These are phyloP conservation scores for Syzygium syzygioides DNA, from an alignment of 441 rosid genomes.

Conservation along the genomic window DNA sequence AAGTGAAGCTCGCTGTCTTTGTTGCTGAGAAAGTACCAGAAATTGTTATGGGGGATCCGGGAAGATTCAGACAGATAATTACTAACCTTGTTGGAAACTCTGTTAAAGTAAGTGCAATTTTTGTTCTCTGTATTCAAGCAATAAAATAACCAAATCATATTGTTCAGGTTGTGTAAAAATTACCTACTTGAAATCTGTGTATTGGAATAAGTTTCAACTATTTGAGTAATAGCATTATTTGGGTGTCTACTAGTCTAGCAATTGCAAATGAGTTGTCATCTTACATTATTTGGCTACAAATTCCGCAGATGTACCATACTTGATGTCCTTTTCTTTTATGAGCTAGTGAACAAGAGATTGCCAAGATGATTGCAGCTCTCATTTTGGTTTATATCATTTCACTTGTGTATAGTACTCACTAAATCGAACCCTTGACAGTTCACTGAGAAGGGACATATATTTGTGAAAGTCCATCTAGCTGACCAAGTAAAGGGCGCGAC, in stretches of 20 bases:
- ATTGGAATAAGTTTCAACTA: neutral
- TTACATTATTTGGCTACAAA: neutral
- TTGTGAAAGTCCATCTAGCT: conserved; percentile 74
- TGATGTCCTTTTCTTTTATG: neutral
- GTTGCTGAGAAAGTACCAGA: conserved; percentile 90
- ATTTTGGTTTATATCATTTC: neutral
- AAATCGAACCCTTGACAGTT: conserved; percentile 46
- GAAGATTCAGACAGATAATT: conserved; percentile 90
- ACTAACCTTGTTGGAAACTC: conserved; percentile 97
- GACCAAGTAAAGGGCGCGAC: conserved; percentile 40
- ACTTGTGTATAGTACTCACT: neutral
- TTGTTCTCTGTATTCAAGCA: neutral
- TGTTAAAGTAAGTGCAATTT: conserved; percentile 58
- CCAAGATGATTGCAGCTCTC: neutral
- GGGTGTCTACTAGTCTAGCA: neutral
- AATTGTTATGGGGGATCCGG: conserved; percentile 80
- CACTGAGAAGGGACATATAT: conserved; percentile 86
- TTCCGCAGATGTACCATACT: neutral
- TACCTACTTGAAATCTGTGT: neutral
- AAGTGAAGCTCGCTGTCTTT: conserved; percentile 73
- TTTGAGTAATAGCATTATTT: neutral
- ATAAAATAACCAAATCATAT: neutral
- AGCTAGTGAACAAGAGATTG: neutral
- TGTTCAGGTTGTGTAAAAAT: neutral
- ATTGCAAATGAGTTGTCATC: neutral